Evolutionary conservation across 495 filamentous ascomycete species (phyloP).

Genomic region (Lophiotrema nucula): DNA sequence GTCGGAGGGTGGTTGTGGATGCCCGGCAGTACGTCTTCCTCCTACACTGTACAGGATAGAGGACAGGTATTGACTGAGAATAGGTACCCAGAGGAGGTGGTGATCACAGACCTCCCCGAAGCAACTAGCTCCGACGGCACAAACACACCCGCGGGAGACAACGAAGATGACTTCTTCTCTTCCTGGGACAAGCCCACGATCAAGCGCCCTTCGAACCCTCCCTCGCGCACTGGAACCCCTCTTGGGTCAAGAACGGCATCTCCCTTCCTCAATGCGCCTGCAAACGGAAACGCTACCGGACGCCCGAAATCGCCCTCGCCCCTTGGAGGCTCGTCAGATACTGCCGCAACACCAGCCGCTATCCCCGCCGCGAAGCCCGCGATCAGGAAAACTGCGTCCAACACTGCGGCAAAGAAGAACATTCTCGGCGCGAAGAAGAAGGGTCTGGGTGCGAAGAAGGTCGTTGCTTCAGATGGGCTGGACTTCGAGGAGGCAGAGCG

Average conservation of each 20-base stretch:
- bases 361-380: constrained; percentile 72
- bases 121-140: constrained; percentile 59
- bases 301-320: constrained; percentile 88
- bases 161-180: constrained; percentile 94
- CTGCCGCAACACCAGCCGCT: constrained; percentile 54
- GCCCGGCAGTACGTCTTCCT: constrained; percentile 63
- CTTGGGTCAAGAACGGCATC: constrained; percentile 73
- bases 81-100: constrained; percentile 83
- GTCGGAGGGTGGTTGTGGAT: constrained; percentile 75
- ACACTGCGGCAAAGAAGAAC: constrained; percentile 76
- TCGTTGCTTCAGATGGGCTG: constrained; percentile 61
- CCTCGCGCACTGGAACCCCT: constrained; percentile 86
- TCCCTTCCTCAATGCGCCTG: constrained; percentile 75
- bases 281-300: constrained; percentile 66
- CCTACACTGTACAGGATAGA: neutral
- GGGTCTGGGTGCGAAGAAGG: constrained; percentile 89
- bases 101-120: constrained; percentile 72
- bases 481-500: constrained; percentile 97
- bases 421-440: constrained; percentile 94
- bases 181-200: constrained; percentile 98
- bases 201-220: constrained; percentile 91
- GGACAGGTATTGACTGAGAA: constrained; percentile 1
- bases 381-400: constrained; percentile 66
- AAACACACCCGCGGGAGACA: constrained; percentile 71
- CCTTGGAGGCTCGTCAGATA: constrained; percentile 55